Conservation (phyloP, 2,329 filamentous ascomycete genomes). For the Chrysoporthe cubensis region DNA sequence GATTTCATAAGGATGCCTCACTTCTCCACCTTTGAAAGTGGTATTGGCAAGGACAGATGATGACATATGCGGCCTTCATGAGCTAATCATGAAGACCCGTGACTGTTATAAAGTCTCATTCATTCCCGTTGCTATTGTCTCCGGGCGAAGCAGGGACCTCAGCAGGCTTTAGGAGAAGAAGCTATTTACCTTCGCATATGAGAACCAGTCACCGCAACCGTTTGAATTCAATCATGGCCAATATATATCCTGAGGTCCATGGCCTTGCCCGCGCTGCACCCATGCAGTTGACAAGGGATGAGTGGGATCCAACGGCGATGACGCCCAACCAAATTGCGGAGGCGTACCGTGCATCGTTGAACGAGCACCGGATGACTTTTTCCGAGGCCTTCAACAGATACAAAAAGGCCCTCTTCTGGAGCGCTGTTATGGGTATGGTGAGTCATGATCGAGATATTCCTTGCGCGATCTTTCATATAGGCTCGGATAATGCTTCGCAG, state of each 20-base stretch:
- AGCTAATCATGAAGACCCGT: background rate
- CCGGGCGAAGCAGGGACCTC: background rate
- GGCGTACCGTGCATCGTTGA: conserved; percentile 11
- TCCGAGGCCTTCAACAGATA: background rate
- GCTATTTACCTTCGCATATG: too few relatives aligned
- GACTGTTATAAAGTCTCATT: background rate
- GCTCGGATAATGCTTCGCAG: background rate
- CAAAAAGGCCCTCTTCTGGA: conserved; percentile 36
- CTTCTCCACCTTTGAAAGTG: too few relatives aligned
- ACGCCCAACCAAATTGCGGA: conserved; percentile 12
- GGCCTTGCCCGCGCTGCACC: background rate
- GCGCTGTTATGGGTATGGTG: conserved; percentile 32
- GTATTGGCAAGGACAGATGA: background rate
- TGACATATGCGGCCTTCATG: background rate
- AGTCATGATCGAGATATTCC: background rate
- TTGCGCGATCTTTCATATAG: background rate
- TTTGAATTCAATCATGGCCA: background rate
- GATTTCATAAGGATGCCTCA: too few relatives aligned
- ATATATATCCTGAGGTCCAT: background rate
- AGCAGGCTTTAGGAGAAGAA: background rate
- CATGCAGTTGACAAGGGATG: background rate
- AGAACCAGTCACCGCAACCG: background rate
- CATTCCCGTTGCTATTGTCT: background rate
- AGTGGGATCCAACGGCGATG: background rate
- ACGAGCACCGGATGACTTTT: conserved; percentile 11